These are phyloP conservation scores for Trichoderma sp. DNA, from an alignment of 2,329 filamentous ascomycete species.

Conservation along the genomic window DNA sequence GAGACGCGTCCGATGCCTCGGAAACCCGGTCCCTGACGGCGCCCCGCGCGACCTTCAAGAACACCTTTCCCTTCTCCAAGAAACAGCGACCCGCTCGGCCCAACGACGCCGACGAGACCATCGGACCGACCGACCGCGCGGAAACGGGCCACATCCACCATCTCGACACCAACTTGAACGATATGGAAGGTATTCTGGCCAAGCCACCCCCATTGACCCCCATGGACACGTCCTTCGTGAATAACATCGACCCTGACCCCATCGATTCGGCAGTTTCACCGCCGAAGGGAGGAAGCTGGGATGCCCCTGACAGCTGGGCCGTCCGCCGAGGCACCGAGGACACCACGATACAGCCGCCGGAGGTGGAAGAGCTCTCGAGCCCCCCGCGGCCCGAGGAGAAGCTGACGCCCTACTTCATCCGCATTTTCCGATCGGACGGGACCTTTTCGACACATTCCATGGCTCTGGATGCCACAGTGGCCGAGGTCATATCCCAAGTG, in stretches of 20 bases:
- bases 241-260: conserved; percentile 49
- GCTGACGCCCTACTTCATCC: conserved; percentile 80
- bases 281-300: conserved; percentile 71
- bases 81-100: conserved; percentile 52
- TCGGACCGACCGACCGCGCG: conserved; percentile 62
- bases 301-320: conserved; percentile 95
- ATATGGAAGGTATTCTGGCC: conserved; percentile 90
- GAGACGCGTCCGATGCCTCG: conserved; percentile 38
- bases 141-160: conserved; percentile 67
- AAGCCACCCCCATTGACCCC: conserved; percentile 71
- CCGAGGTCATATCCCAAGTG: conserved; percentile 85
- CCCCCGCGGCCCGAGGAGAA: conserved; percentile 74
- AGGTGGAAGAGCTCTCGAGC: conserved; percentile 69
- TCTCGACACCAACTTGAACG: conserved; percentile 83
- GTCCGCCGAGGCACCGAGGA: conserved; percentile 76
- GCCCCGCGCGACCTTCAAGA: conserved; percentile 59
- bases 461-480: conserved; percentile 78
- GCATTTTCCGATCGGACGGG: conserved; percentile 89
- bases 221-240: conserved; percentile 60
- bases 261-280: conserved; percentile 40
- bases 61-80: conserved; percentile 65
- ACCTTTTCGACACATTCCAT: conserved; percentile 93
- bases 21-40: conserved; percentile 35
- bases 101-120: conserved; percentile 61
- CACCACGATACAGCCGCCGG: conserved; percentile 56